phyloP scores from a whole-genome alignment of 345 rosid genomes.

The Populus pruinosa region DNA sequence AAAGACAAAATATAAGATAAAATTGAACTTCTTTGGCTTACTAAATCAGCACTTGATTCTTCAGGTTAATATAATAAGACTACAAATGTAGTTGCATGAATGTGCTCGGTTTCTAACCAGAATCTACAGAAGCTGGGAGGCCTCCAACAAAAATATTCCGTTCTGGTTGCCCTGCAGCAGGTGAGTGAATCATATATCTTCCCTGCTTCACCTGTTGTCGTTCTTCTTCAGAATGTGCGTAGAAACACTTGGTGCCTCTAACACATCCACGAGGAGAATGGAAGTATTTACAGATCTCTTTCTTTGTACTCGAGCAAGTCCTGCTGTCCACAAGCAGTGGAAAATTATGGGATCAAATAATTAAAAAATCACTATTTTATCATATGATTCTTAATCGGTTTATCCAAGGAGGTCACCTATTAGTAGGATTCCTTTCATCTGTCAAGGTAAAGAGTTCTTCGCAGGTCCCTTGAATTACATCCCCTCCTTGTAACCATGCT shows the following conservation, averaged over 20 bases:
- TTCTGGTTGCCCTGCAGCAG: constrained; percentile 13
- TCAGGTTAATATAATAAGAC: not conserved
- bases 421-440: constrained; percentile 26
- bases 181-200: constrained; percentile 18
- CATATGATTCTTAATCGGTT: constrained; percentile 2
- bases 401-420: constrained; percentile 32
- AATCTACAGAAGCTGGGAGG: constrained; percentile 44
- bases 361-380: not conserved
- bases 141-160: constrained; percentile 56
- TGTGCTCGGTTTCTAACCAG: constrained; percentile 38
- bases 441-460: constrained; percentile 24
- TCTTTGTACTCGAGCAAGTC: constrained; percentile 26
- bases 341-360: not conserved
- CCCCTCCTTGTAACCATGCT: constrained; percentile 33
- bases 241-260: constrained; percentile 49
- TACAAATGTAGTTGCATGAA: not conserved
- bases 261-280: constrained; percentile 43
- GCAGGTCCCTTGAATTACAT: constrained; percentile 28
- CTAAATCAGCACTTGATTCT: not conserved
- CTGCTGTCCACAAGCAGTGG: constrained; percentile 18
- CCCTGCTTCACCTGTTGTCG: constrained; percentile 30
- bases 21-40: not conserved
- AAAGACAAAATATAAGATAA: not conserved
- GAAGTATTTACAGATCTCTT: constrained; percentile 43
- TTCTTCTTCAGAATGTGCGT: constrained; percentile 44